Conservation (phyloP, 108 stramenopile species). For the Skeletonema marinoi region DNA sequence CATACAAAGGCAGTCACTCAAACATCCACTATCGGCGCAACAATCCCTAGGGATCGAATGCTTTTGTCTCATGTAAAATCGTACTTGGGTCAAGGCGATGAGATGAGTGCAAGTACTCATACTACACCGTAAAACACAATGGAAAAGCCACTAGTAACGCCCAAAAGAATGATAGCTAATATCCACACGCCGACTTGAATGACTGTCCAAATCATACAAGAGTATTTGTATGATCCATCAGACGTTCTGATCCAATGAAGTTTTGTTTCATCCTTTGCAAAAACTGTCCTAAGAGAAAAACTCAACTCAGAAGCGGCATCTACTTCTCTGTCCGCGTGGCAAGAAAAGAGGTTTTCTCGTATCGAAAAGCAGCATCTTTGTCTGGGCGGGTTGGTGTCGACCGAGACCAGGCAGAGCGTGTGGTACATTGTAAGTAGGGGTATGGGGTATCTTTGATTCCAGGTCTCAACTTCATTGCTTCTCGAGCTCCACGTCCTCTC, state of each 20-base stretch:
- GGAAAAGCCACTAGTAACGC: neutral
- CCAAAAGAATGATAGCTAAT: neutral
- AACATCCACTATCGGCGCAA: neutral
- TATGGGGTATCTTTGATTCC: too few relatives aligned
- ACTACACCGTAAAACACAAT: neutral
- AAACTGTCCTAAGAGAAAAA: too few relatives aligned
- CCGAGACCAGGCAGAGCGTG: too few relatives aligned
- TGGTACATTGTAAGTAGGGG: too few relatives aligned
- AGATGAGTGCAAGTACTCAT: neutral
- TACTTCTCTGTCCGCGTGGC: too few relatives aligned
- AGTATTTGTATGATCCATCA: neutral
- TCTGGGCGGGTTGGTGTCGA: too few relatives aligned
- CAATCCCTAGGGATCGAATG: neutral
- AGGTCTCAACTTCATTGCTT: too few relatives aligned
- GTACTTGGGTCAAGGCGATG: neutral
- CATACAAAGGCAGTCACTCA: neutral
- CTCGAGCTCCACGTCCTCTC: too few relatives aligned
- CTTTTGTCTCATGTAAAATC: neutral
- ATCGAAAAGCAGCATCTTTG: too few relatives aligned
- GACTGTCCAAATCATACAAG: constrained; percentile 4
- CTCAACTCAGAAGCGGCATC: too few relatives aligned
- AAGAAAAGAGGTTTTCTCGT: too few relatives aligned
- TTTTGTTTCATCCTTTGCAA: constrained; percentile 3
- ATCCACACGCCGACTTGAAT: too few relatives aligned
- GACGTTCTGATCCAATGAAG: neutral